Percentiles rank a stretch among this genome's conserved stretches.
Evolutionary conservation across 2,329 filamentous ascomycete species (phyloP).

Genomic region (Ceratocystis albifundus): DNA sequence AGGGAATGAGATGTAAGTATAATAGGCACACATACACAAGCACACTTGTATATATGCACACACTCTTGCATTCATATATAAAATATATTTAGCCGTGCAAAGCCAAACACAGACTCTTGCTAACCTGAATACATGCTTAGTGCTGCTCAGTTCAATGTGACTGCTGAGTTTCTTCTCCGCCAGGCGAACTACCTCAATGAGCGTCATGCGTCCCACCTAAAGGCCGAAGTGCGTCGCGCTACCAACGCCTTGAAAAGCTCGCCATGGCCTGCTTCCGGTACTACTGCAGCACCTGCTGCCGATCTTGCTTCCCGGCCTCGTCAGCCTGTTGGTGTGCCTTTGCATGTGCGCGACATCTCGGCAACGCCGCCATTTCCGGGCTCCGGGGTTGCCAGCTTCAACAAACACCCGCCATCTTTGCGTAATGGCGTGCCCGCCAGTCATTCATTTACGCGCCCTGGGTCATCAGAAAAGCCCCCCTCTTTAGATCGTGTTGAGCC

Average conservation of each 20-base stretch:
- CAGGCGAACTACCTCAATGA: constrained; percentile 93
- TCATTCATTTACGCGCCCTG: not conserved
- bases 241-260: constrained; percentile 47
- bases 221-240: constrained; percentile 75
- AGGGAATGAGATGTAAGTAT: constrained; percentile 68
- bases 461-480: not conserved
- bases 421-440: not conserved
- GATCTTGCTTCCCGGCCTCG: constrained; percentile 29
- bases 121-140: constrained; percentile 31
- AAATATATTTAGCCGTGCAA: not conserved
- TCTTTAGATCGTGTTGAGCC: not conserved
- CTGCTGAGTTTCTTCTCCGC: constrained; percentile 77
- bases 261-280: constrained; percentile 42
- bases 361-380: constrained; percentile 7
- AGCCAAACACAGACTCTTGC: not conserved
- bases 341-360: constrained; percentile 12
- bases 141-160: constrained; percentile 68
- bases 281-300: constrained; percentile 44
- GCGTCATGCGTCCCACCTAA: constrained; percentile 76
- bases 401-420: constrained; percentile 1
- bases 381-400: not conserved
- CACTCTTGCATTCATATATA: too few relatives aligned
- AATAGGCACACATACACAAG: not conserved
- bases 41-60: too few relatives aligned
- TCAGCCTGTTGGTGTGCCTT: constrained; percentile 28